Base-by-base conservation (phyloP, 2,329 filamentous ascomycete genomes). In the Xylariales sp. region DNA sequence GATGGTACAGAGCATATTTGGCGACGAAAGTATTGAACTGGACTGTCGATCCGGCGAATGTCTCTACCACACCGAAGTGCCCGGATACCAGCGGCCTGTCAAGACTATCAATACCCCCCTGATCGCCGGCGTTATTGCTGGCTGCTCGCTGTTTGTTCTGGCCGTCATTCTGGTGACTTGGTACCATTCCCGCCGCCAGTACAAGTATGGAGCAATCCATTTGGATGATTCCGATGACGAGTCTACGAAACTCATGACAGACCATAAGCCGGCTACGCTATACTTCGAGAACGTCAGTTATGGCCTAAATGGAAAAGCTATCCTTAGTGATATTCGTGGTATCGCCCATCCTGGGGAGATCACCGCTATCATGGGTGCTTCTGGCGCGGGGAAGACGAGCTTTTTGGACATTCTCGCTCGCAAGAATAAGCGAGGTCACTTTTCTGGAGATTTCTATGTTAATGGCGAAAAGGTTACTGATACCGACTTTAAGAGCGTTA, bases 51-150 rank as follows among this genome's bases (percentile, higher is more conserved):
- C 94, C 30, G 96, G 96, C 67, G 96, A 99, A 82, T 99, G 96
- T 83, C 83, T 99, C 41, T 94, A 97, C 80, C 89, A 92, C 78
- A 97, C 94, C 5, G 92, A 98, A 75, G 90, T 98, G 6, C 96
- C 96, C 16, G 96, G 97, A 18, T 99, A 97, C 76, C 86, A 91
- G 72, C 87, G 91, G 23, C 94, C 95, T 0, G 87, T 97, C 68
- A 97, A 97, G 82, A 91, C 91, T 78, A 98, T 99, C 81, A 99
- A 99, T 79, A 98, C 95, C 0, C 96, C 95, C 3, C 85, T 99
- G 56, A 99, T 99, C 73, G 95, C 97, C 10, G 91, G 93, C 14
- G 92, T 97, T 54, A 98, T 99, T 75, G 94, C 94, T 30, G 91
- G 89, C 6, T 92, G 90, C 75, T 91, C 92, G 0, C 84, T 99